A percentile compares a stretch with the other conserved stretches of the same genome.
These are phyloP conservation scores for Paulownia fortunei DNA, from an alignment of 257 asterid species.

Conservation along the genomic window DNA sequence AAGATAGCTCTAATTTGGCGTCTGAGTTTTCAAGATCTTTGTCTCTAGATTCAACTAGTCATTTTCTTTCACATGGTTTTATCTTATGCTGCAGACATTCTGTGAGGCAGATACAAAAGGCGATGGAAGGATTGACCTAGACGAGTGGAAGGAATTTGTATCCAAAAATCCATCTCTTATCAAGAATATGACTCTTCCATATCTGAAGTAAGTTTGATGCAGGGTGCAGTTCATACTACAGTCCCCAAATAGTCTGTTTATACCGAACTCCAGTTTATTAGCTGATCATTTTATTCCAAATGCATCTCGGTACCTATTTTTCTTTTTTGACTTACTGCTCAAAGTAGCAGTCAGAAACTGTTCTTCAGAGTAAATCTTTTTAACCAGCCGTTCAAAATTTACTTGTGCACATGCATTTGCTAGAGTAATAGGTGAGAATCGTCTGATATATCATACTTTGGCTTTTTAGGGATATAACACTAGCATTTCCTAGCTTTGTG, in stretches of 20 bases:
- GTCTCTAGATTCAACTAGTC: not conserved
- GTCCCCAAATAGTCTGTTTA: not conserved
- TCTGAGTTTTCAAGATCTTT: not conserved
- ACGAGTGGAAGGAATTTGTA: constrained; percentile 75
- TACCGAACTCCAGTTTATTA: not conserved
- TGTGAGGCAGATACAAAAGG: constrained; percentile 72
- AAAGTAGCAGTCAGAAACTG: too few relatives aligned
- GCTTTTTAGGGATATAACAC: constrained; percentile 67
- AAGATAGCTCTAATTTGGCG: not conserved
- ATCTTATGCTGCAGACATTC: constrained; percentile 54
- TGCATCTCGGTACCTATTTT: too few relatives aligned
- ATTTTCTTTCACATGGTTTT: not conserved
- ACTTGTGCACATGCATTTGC: not conserved
- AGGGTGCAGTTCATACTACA: not conserved
- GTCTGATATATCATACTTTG: constrained; percentile 10
- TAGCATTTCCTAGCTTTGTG: constrained; percentile 86
- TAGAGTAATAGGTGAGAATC: not conserved
- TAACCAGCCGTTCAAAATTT: too few relatives aligned
- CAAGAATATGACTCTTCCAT: constrained; percentile 78
- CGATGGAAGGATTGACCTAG: constrained; percentile 63
- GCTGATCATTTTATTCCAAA: not conserved
- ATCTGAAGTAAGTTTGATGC: constrained; percentile 48
- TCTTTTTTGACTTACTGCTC: too few relatives aligned
- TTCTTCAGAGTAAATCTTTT: too few relatives aligned
- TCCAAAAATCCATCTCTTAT: constrained; percentile 63